These are phyloP conservation scores for Claviceps purpurea DNA, from an alignment of 2,329 filamentous ascomycete genomes.

Conservation along the genomic window DNA sequence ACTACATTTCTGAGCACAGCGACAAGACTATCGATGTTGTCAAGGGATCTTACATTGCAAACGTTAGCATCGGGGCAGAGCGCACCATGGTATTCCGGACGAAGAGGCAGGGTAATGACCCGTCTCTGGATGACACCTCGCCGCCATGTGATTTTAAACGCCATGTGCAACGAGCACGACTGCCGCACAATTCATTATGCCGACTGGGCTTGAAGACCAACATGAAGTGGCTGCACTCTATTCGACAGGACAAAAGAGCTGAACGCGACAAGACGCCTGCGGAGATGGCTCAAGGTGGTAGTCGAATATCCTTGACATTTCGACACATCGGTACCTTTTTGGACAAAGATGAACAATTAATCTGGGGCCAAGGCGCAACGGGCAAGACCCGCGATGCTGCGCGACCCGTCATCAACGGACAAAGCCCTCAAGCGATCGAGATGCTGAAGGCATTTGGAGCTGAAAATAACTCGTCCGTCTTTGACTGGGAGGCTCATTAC, in stretches of 20 bases:
- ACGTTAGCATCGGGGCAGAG: constrained; percentile 85
- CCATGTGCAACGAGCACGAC: constrained; percentile 50
- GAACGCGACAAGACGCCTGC: constrained; percentile 50
- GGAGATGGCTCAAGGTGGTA: constrained; percentile 60
- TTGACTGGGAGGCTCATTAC: constrained; percentile 65
- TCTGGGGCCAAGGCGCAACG: constrained; percentile 88
- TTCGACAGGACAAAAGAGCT: constrained; percentile 71
- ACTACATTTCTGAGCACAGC: constrained; percentile 92
- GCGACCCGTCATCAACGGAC: constrained; percentile 52
- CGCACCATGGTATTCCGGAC: constrained; percentile 81
- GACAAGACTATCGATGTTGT: constrained; percentile 93
- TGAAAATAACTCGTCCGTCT: constrained; percentile 64
- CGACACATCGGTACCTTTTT: constrained; percentile 79
- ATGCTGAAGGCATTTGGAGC: constrained; percentile 70
- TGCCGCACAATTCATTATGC: constrained; percentile 85
- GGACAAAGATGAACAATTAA: constrained; percentile 44
- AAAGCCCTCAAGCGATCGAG: constrained; percentile 47
- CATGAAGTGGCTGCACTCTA: constrained; percentile 79
- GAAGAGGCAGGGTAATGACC: constrained; percentile 46
- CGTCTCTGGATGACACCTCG: not conserved
- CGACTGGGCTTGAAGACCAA: constrained; percentile 73
- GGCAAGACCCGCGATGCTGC: constrained; percentile 51
- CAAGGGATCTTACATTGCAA: constrained; percentile 70
- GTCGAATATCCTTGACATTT: constrained; percentile 86
- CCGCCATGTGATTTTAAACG: constrained; percentile 25